Evolutionary conservation across 2,329 filamentous ascomycete species (phyloP).

Genomic region (Lizonia empirigonia): DNA sequence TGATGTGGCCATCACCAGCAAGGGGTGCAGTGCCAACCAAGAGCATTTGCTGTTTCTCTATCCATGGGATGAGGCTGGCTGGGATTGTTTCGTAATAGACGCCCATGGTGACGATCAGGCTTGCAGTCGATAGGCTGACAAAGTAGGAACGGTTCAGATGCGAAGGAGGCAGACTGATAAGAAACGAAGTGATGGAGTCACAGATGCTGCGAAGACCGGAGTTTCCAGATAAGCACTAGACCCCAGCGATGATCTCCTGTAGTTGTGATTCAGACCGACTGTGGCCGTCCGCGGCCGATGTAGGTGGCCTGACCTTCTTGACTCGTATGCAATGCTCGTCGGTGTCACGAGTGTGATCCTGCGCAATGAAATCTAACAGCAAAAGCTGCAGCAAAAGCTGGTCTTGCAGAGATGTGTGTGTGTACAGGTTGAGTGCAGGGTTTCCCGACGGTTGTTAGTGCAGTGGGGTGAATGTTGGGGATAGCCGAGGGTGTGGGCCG

Average conservation of each 20-base stretch:
- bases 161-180: too few species aligned
- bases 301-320: not conserved
- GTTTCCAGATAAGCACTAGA: conserved; percentile 9
- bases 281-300: conserved; percentile 23
- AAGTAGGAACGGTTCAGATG: too few species aligned
- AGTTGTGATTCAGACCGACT: conserved; percentile 13
- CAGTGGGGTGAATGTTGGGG: conserved; percentile 13
- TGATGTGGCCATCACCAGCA: conserved; percentile 50
- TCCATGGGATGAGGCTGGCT: conserved; percentile 48
- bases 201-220: not conserved
- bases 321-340: not conserved
- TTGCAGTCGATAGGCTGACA: too few species aligned
- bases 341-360: not conserved
- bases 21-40: conserved; percentile 53
- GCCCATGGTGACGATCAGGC: conserved; percentile 42
- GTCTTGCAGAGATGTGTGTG: too few species aligned
- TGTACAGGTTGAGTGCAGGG: too few species aligned
- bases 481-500: conserved; percentile 6
- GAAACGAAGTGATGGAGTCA: not conserved
- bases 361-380: not conserved
- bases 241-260: not conserved
- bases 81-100: conserved; percentile 53
- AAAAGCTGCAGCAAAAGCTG: too few species aligned
- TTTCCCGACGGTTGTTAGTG: not conserved
- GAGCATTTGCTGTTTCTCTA: conserved; percentile 52